Evolutionary conservation across 805 yeast genomes (phyloP).

Genomic region (Myxozyma mucilagina): DNA sequence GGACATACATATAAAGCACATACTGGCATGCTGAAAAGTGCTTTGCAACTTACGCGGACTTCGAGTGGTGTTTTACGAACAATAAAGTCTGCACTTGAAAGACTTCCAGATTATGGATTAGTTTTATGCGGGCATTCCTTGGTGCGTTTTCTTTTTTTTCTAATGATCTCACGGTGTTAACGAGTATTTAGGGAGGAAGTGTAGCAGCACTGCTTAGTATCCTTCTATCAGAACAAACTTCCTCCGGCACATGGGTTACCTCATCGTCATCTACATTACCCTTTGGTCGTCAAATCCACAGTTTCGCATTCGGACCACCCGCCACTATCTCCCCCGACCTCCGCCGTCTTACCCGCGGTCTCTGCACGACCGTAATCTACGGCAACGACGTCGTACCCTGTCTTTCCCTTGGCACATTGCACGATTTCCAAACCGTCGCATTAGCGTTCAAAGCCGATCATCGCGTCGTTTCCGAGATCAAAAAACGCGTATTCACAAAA

Average conservation of each 20-base stretch:
- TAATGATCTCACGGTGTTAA: background rate
- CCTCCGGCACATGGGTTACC: constrained; percentile 33
- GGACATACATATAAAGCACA: constrained; percentile 38
- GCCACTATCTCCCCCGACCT: constrained; percentile 37
- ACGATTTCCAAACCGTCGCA: constrained; percentile 39
- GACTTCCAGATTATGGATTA: constrained; percentile 37
- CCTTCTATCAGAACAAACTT: constrained; percentile 32
- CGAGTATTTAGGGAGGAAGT: constrained; percentile 36
- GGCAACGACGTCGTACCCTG: constrained; percentile 41
- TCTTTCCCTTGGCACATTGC: constrained; percentile 39
- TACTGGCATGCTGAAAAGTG: constrained; percentile 40
- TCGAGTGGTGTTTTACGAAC: constrained; percentile 36
- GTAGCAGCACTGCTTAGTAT: constrained; percentile 40
- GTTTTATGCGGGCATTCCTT: constrained; percentile 42
- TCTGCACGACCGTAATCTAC: constrained; percentile 39
- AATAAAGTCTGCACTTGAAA: constrained; percentile 35
- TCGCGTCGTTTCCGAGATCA: constrained; percentile 35
- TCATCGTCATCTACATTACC: constrained; percentile 30
- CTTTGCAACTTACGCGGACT: constrained; percentile 32
- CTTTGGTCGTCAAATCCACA: constrained; percentile 38
- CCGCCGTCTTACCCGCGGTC: constrained; percentile 33
- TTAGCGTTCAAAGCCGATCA: constrained; percentile 34
- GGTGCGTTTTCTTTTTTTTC: background rate
- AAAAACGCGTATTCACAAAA: constrained; percentile 35
- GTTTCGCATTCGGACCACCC: constrained; percentile 42